Evolutionary conservation across 805 yeast species (phyloP).

Genomic region (Teunomyces lycoperdinae): DNA sequence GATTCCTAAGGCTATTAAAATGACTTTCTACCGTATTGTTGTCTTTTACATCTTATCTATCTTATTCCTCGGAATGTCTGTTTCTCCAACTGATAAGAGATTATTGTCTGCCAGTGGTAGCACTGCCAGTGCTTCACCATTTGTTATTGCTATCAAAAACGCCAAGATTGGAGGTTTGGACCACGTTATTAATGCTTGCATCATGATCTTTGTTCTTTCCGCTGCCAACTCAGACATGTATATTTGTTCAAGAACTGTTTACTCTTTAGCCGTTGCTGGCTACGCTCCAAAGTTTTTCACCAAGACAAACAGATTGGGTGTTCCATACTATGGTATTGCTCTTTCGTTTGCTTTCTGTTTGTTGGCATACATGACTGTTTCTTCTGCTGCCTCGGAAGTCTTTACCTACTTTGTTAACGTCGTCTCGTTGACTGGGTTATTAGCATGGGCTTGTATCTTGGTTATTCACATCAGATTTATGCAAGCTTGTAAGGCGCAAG

Average conservation of each 20-base stretch:
- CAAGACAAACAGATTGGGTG: constrained; percentile 62
- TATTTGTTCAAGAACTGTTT: constrained; percentile 72
- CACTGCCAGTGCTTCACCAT: constrained; percentile 76
- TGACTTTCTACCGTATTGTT: constrained; percentile 64
- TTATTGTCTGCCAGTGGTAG: constrained; percentile 51
- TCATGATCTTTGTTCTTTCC: constrained; percentile 72
- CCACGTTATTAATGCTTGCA: constrained; percentile 73
- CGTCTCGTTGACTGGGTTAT: constrained; percentile 70
- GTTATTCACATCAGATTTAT: constrained; percentile 65
- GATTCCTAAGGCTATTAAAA: constrained; percentile 68
- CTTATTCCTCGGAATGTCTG: constrained; percentile 65
- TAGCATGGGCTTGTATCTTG: constrained; percentile 73
- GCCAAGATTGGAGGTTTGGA: constrained; percentile 67
- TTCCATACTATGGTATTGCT: constrained; percentile 60
- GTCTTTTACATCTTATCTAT: constrained; percentile 62
- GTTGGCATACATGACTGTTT: constrained; percentile 69
- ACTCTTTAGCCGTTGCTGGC: constrained; percentile 69
- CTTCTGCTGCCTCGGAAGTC: constrained; percentile 52
- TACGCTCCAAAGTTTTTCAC: constrained; percentile 70
- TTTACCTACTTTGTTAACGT: constrained; percentile 73
- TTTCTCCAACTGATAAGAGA: constrained; percentile 53
- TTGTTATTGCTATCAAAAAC: constrained; percentile 73
- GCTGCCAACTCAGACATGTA: constrained; percentile 80
- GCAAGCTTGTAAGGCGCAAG: constrained; percentile 66
- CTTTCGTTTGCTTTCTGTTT: constrained; percentile 54